Base-by-base conservation (phyloP, 2,329 filamentous ascomycete genomes). In the Ascochyta clinopodiicola region DNA sequence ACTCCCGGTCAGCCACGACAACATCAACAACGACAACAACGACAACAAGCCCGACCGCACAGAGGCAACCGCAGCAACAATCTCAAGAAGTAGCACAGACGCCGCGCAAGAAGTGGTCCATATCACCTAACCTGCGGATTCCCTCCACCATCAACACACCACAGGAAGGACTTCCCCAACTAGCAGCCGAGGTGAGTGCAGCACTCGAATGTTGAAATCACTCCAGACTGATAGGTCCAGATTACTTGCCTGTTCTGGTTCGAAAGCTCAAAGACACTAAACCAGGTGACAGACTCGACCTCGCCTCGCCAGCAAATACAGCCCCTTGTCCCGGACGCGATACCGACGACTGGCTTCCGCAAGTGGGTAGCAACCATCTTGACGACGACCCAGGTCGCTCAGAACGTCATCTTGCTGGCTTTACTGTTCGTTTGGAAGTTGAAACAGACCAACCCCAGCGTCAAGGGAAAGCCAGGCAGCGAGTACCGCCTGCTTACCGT, bases 171-270 rank as follows among this genome's bases (percentile, higher is more conserved):
- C 66, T 78, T 24, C 74, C 75, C 3, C 75, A 77, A 59, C 55
- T 78, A 45, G 75, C 75, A 46, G 75, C 75, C 10, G 75, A 78
- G 66, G 75, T 77, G 53, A 67, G 68, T 49, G 15, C 12, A 29
- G 2, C 2, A 13, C 32, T 4, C 25, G 17, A 21, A 27, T 5
- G 12, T 13, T n/a, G 25, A 15, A 22, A 44, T 13, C 7, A n/a
- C 5, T 44, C 61, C 50, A 60, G 31, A 22, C 46, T 66, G 44
- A 67, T 56, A 25, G 21, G 44, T 35, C 15, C 37, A 96, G 91
- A 91, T 98, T 76, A 96, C 94, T 12, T 97, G 94, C 71, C 82
- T 99, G 13, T 97, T 98, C 79, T 98, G 95, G 94, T 98, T 98
- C 73, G 93, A 98, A 76, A 90, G 89, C 15, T 89, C 90, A 38